Evolutionary conservation across 306 rosid species (phyloP), one percentile per base, ranked within the genome.

Genomic region (Oemleria cerasiformis): DNA sequence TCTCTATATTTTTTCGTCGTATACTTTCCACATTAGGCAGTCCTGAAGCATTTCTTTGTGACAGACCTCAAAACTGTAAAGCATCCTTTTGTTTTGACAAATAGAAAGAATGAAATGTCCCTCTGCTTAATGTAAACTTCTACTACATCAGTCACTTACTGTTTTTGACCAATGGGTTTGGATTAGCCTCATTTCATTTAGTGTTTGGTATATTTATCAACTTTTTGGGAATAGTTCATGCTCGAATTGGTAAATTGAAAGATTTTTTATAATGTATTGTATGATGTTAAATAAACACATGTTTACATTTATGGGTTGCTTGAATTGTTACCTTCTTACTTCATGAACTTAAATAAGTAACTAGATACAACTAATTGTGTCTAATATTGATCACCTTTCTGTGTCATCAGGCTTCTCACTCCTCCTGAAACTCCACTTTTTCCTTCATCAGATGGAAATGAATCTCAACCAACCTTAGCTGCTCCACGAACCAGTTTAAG

Each of bases 361-460:
- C 15, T 13, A 38, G 20, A 21, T 21, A 11, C 38, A 11, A 47
- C 41, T 47, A 4, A 9, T 25, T 23, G 36, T 47, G 17, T 75
- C 61, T 67, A 23, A 73, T 71, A 73, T 39, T 64, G 11, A 38
- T 15, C 42, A 21, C 9, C 12, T 8, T 53, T 42, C 10, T 65
- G 10, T 81, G 74, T 78, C 72, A 47, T 49, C 79, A 94, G 99
- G 99, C 99, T 94, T 80, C 99, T 94, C 72, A 88, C 99, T 74
- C 99, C 99, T 65, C 99, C 99, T 7, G 99, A 88, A 70, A 94
- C 99, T 44, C 97, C 99, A 36, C 82, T 85, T 69, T 79, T 86
- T 68, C 90, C 88, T 82, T 64, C 95, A 59, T 83, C 91, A 30
- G 92, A 85, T 69, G 83, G 85, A 63, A 82, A 36, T 62, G 96